phyloP scores from a whole-genome alignment of 108 stramenopile genomes.

The Nitzschia sp. region DNA sequence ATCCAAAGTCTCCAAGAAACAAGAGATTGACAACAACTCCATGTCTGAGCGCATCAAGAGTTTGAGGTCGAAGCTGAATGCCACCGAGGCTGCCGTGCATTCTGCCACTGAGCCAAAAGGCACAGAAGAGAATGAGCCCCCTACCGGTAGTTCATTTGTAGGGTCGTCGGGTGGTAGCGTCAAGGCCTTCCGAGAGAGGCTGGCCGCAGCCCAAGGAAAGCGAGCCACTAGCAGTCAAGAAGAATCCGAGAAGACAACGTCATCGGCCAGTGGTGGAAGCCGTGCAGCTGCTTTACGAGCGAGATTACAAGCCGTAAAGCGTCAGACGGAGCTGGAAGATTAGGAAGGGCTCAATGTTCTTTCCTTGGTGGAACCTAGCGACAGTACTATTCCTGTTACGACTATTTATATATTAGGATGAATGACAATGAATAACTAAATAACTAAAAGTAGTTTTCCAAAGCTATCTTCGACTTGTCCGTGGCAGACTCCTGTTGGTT shows the following conservation, averaged over 20 bases:
- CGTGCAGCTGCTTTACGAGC: constrained; percentile 62
- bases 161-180: not conserved
- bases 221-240: not conserved
- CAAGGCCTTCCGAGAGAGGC: constrained; percentile 43
- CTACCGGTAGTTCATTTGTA: not conserved
- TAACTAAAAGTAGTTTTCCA: too few relatives aligned
- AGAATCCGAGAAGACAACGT: not conserved
- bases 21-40: not conserved
- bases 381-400: too few relatives aligned
- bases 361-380: too few relatives aligned
- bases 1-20: not conserved
- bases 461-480: too few relatives aligned
- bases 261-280: constrained; percentile 18
- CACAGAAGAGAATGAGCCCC: not conserved
- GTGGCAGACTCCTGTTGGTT: too few relatives aligned
- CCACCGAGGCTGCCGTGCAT: constrained; percentile 35
- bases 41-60: constrained; percentile 58
- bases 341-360: not conserved
- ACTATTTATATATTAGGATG: too few relatives aligned
- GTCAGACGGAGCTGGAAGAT: constrained; percentile 20
- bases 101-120: not conserved
- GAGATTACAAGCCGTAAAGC: constrained; percentile 52
- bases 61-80: constrained; percentile 47
- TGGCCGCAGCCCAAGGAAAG: constrained; percentile 48
- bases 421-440: too few relatives aligned